Percentiles rank a stretch among this genome's conserved stretches.
Evolutionary conservation across 192 early-diverging fungal genomes (phyloP).

Genomic region (Backusella macrospora): DNA sequence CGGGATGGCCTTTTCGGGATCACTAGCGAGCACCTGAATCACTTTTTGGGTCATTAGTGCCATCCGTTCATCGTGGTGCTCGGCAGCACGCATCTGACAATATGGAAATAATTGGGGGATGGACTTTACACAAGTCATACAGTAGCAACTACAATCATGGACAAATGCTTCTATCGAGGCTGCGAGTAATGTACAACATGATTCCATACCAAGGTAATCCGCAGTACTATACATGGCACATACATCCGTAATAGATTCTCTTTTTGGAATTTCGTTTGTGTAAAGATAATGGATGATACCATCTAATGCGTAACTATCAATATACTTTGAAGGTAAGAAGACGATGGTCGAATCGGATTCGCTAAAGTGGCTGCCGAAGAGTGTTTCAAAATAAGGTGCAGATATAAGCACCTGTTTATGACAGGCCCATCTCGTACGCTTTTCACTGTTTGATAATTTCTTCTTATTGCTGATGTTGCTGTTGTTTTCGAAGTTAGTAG

Average conservation of each 20-base stretch:
- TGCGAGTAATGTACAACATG: constrained; percentile 7
- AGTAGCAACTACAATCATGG: constrained; percentile 31
- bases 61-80: constrained; percentile 22
- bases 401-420: constrained; percentile 11
- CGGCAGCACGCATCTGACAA: neutral
- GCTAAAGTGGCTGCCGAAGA: constrained; percentile 32
- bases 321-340: constrained; percentile 16
- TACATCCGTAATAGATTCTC: constrained; percentile 11
- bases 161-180: neutral
- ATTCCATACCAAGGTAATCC: constrained; percentile 36
- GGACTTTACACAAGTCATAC: constrained; percentile 4
- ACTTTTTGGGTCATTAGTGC: neutral
- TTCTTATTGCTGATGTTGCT: neutral
- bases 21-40: constrained; percentile 11
- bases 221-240: constrained; percentile 27
- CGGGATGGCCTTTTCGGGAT: constrained; percentile 30
- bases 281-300: constrained; percentile 32
- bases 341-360: constrained; percentile 24
- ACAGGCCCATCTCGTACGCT: constrained; percentile 21
- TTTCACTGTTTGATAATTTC: neutral
- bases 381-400: constrained; percentile 37
- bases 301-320: constrained; percentile 11
- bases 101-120: constrained; percentile 18
- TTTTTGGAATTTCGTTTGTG: constrained; percentile 5
- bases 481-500: no score